Evolutionary conservation across 129 eudicot genomes (phyloP).

Genomic region (Daucus carota): DH1_v3.0 NC_030386.2:2853001-2853500

Average conservation of each 20-base stretch:
- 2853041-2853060: conserved; percentile 85
- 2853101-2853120: conserved; percentile 55
- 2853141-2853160: neutral
- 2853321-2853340: neutral
- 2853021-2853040: neutral
- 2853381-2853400: neutral
- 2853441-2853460: neutral
- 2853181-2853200: neutral
- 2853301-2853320: neutral
- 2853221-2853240: neutral
- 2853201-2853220: neutral
- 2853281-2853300: neutral
- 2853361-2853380: neutral
- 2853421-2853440: neutral
- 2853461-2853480: neutral
- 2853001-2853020: neutral
- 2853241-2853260: neutral
- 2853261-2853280: neutral
- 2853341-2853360: neutral
- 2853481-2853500: neutral
- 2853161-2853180: neutral
- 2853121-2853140: conserved; percentile 40
- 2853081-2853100: conserved; percentile 78
- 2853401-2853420: neutral
- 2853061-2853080: conserved; percentile 82